phyloP scores from a whole-genome alignment of 345 rosid species.

The sweet orange (Citrus sinensis) region DNA sequence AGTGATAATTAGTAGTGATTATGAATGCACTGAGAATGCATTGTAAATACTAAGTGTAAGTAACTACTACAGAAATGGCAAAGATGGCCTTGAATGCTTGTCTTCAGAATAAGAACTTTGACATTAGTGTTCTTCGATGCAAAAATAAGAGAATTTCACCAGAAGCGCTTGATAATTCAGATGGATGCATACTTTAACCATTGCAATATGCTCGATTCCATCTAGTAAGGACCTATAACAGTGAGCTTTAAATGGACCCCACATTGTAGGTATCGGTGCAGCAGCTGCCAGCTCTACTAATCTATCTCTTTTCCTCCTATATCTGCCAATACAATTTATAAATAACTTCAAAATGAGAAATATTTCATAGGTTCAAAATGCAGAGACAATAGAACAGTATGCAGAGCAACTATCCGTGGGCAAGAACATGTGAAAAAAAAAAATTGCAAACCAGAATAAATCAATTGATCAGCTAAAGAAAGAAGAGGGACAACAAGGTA shows the following conservation, averaged over 20 bases:
- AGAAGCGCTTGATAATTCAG: background rate
- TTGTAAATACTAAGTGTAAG: background rate
- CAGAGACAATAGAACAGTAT: background rate
- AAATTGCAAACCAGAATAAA: background rate
- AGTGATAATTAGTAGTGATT: background rate
- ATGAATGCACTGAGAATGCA: background rate
- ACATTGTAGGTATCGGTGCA: constrained; percentile 82
- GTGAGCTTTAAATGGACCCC: constrained; percentile 84
- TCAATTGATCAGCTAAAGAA: background rate
- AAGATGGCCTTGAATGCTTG: background rate
- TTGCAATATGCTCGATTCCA: constrained; percentile 97
- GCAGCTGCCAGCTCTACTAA: constrained; percentile 66
- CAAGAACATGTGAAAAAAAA: background rate
- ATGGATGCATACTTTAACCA: constrained; percentile 68
- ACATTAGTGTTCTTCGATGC: background rate
- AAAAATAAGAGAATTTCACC: background rate
- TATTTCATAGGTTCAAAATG: background rate
- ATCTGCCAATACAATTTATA: constrained; percentile 37
- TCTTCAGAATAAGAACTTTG: background rate
- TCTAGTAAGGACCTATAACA: constrained; percentile 78
- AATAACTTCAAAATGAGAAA: background rate
- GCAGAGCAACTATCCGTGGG: background rate
- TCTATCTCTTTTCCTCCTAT: constrained; percentile 81
- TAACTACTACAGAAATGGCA: background rate
- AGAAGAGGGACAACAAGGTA: background rate